A percentile compares a stretch with the other conserved stretches of the same genome.
These are phyloP conservation scores for Ophiocordyceps camponoti-floridani DNA, from an alignment of 2,329 filamentous ascomycete genomes.

Conservation along the genomic window DNA sequence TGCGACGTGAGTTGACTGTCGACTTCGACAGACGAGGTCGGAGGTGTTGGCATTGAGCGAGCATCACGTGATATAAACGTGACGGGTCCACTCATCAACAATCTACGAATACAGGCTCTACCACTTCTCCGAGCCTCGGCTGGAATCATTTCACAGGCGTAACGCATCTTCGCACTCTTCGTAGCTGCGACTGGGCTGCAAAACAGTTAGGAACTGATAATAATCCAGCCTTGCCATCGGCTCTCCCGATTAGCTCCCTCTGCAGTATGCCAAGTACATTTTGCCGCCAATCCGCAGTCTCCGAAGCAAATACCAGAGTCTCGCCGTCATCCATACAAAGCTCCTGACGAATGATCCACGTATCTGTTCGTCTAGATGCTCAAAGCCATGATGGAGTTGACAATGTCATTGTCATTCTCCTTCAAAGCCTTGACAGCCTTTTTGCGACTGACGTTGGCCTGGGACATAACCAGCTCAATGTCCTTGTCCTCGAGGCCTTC, in stretches of 20 bases:
- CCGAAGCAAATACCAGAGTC: neutral
- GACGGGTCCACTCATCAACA: neutral
- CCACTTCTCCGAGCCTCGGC: no score
- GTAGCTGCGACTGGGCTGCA: no score
- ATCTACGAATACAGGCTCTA: no score
- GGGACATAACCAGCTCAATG: constrained; percentile 97
- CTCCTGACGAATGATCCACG: constrained; percentile 7
- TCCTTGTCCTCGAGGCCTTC: constrained; percentile 95
- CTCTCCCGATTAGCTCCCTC: neutral
- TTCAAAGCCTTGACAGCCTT: constrained; percentile 97
- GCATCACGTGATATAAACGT: constrained; percentile 1
- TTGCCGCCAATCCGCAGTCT: constrained; percentile 1
- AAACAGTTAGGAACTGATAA: no score
- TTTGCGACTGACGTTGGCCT: constrained; percentile 90
- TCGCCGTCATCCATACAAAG: constrained; percentile 10
- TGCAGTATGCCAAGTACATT: neutral
- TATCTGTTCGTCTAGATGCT: constrained; percentile 43
- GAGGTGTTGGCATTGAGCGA: constrained; percentile 3
- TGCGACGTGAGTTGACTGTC: constrained; percentile 26
- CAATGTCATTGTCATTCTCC: constrained; percentile 99
- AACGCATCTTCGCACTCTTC: no score
- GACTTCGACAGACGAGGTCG: constrained; percentile 17
- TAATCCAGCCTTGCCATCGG: no score
- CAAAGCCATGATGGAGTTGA: constrained; percentile 99
- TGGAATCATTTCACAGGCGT: no score